Percentiles rank a stretch among this genome's conserved stretches.
Evolutionary conservation across 306 rosid genomes (phyloP).

Genomic region (Aeschynomene evenia): DNA sequence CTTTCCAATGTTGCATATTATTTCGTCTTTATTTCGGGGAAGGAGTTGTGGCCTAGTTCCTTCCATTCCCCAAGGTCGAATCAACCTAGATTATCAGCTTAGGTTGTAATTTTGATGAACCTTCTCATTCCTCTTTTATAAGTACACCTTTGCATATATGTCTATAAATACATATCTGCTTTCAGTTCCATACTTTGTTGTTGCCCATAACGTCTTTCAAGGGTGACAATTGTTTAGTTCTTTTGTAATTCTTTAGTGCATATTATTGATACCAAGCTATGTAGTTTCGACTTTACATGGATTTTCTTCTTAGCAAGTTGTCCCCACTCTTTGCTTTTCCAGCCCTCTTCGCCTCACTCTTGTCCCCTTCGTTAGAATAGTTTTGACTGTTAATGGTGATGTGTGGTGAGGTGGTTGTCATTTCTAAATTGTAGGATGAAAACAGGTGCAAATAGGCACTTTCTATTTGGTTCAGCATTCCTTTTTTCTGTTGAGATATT

Average conservation of each 20-base stretch:
- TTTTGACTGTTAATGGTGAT: background rate
- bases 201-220: background rate
- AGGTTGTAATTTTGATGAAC: constrained; percentile 18
- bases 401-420: background rate
- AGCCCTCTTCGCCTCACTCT: too few relatives aligned
- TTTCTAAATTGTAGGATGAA: constrained; percentile 18
- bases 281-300: background rate
- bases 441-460: constrained; percentile 3
- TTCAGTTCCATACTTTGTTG: background rate
- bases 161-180: constrained; percentile 5
- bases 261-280: background rate
- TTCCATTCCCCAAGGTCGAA: background rate
- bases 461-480: constrained; percentile 25
- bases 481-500: background rate
- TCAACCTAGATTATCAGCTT: background rate
- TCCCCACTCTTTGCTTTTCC: background rate
- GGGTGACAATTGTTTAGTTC: constrained; percentile 17
- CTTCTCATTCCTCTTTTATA: background rate
- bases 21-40: background rate
- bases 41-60: background rate
- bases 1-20: background rate
- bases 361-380: background rate
- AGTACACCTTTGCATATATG: constrained; percentile 13
- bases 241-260: constrained; percentile 16
- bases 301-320: background rate